Conservation (phyloP, 371 early-diverging fungal genomes). For the Apophysomyces elegans region DNA sequence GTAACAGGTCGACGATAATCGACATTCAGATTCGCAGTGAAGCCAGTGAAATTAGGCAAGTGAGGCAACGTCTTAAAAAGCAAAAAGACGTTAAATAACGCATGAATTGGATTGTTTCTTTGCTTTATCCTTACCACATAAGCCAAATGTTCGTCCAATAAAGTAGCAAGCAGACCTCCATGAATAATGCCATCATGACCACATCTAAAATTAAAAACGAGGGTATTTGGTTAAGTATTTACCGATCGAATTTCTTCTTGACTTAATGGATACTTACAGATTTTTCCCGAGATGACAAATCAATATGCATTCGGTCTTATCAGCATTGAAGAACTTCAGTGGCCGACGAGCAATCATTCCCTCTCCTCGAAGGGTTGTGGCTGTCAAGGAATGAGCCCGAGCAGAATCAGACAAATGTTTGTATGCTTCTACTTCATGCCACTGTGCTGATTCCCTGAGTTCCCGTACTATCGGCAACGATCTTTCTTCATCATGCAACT, state of each 20-base stretch:
- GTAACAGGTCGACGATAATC: slow-evolving; percentile 74
- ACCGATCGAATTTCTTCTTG: no score
- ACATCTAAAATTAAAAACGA: slow-evolving; percentile 35
- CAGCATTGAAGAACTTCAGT: slow-evolving; percentile 46
- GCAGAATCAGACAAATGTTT: slow-evolving; percentile 42
- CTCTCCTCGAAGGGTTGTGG: slow-evolving; percentile 55
- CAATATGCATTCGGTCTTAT: slow-evolving; percentile 47
- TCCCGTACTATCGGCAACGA: slow-evolving; percentile 24
- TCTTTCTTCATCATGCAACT: slow-evolving; percentile 31
- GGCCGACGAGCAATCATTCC: slow-evolving; percentile 49
- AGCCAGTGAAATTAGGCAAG: slow-evolving; percentile 69
- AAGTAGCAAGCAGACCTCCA: slow-evolving; percentile 75
- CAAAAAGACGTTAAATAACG: neutral
- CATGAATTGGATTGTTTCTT: neutral
- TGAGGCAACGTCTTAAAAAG: slow-evolving; percentile 50
- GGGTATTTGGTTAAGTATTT: no score
- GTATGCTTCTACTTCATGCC: slow-evolving; percentile 49
- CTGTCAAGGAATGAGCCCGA: slow-evolving; percentile 52
- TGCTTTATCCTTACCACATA: slow-evolving; percentile 55
- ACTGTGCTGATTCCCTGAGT: slow-evolving; percentile 34
- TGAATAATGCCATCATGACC: slow-evolving; percentile 81
- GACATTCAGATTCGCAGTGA: slow-evolving; percentile 78
- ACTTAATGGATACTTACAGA: slow-evolving; percentile 31
- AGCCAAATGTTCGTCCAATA: slow-evolving; percentile 70
- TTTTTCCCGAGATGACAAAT: slow-evolving; percentile 41